phyloP scores from a whole-genome alignment of 2,329 filamentous ascomycete species.

The Xylaria sp. region DNA sequence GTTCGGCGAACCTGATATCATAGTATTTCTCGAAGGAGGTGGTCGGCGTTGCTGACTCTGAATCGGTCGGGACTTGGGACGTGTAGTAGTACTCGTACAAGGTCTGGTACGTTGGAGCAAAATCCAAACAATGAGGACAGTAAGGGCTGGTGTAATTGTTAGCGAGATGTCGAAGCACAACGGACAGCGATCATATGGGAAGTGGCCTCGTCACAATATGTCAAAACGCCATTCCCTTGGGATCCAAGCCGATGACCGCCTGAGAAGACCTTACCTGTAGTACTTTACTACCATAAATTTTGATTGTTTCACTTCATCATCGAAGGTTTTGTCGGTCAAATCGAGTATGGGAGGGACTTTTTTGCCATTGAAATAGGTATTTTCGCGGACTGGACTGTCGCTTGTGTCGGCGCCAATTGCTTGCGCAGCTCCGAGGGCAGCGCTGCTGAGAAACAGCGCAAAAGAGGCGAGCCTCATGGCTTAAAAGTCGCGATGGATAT shows the following conservation, averaged over 20 bases:
- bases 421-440: constrained; percentile 44
- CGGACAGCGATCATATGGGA: neutral
- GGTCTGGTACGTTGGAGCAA: constrained; percentile 87
- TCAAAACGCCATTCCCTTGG: too few relatives aligned
- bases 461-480: constrained; percentile 50
- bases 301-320: constrained; percentile 55
- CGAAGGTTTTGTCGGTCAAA: constrained; percentile 60
- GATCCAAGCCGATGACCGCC: neutral
- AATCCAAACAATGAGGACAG: constrained; percentile 73
- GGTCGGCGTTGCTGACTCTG: constrained; percentile 53
- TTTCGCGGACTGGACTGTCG: constrained; percentile 42
- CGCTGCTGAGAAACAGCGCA: constrained; percentile 51
- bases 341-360: constrained; percentile 67
- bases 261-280: constrained; percentile 58
- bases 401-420: constrained; percentile 42
- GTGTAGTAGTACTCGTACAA: constrained; percentile 95
- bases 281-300: constrained; percentile 64
- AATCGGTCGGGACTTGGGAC: constrained; percentile 67
- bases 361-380: constrained; percentile 67
- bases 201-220: constrained; percentile 1
- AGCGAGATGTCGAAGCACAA: constrained; percentile 1
- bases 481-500: constrained; percentile 18
- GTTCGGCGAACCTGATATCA: constrained; percentile 81
- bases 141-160: constrained; percentile 49
- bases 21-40: constrained; percentile 75